Conservation (phyloP, 306 rosid genomes). For the Acacia crassicarpa region DNA sequence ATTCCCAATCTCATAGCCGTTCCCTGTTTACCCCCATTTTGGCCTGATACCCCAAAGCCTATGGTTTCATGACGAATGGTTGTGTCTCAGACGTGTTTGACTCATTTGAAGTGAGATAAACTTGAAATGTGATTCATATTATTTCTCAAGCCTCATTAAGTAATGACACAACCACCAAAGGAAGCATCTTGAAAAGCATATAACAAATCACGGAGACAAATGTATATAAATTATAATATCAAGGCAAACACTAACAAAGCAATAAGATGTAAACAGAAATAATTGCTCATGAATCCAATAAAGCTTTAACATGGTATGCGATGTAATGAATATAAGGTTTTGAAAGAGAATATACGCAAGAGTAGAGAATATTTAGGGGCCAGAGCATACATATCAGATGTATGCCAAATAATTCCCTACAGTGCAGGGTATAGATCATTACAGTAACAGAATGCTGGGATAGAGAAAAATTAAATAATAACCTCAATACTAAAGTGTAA, state of each 20-base stretch:
- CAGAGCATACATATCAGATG: neutral
- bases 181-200: neutral
- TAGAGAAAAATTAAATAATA: neutral
- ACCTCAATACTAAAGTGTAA: neutral
- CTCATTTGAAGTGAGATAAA: neutral
- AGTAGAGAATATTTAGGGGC: neutral
- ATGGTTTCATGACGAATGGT: neutral
- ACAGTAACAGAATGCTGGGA: neutral
- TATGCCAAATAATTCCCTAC: neutral
- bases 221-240: neutral
- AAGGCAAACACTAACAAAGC: neutral
- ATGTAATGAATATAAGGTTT: neutral
- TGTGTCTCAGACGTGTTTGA: neutral
- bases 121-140: neutral
- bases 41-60: neutral
- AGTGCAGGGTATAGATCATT: neutral
- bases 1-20: neutral
- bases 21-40: neutral
- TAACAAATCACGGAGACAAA: neutral
- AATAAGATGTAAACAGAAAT: neutral
- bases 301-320: slow-evolving; percentile 1
- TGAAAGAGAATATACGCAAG: neutral
- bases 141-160: neutral
- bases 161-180: neutral
- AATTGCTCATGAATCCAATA: neutral